phyloP scores from a whole-genome alignment of 164 flowering plant genomes.

The Nelumbo lutea region DNA sequence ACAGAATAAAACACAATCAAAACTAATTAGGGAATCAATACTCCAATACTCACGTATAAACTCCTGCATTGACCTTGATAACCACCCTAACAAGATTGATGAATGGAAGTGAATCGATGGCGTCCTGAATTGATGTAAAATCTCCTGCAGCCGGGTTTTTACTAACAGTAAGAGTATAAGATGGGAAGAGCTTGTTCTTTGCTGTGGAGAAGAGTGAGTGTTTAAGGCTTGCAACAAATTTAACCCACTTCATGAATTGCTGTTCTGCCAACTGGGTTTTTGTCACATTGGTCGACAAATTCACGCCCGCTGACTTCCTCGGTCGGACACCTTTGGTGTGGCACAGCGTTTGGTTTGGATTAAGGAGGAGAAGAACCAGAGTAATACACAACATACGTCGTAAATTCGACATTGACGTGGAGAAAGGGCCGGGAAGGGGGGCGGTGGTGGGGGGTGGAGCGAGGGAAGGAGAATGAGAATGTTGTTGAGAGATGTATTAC shows the following conservation, averaged over 20 bases:
- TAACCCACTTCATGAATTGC: slow-evolving; percentile 93
- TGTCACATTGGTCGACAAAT: slow-evolving; percentile 33
- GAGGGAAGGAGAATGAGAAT: slow-evolving; percentile 5
- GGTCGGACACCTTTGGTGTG: slow-evolving; percentile 53
- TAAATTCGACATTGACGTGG: slow-evolving; percentile 23
- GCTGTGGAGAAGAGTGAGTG: slow-evolving; percentile 73
- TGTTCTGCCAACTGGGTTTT: slow-evolving; percentile 52
- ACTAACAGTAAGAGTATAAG: slow-evolving; percentile 60
- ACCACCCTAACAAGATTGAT: slow-evolving; percentile 79
- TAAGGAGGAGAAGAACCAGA: slow-evolving; percentile 32
- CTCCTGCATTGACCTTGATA: slow-evolving; percentile 83
- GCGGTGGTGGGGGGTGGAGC: neutral
- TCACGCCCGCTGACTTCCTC: slow-evolving; percentile 19
- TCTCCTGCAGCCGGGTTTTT: slow-evolving; percentile 67
- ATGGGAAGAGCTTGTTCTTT: slow-evolving; percentile 78
- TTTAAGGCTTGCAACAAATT: slow-evolving; percentile 67
- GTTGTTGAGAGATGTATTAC: neutral
- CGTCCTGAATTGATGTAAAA: slow-evolving; percentile 78
- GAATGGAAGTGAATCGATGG: slow-evolving; percentile 89
- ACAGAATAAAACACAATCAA: neutral
- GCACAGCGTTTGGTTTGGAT: slow-evolving; percentile 25
- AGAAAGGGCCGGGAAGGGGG: slow-evolving; percentile 4
- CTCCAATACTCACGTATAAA: slow-evolving; percentile 64
- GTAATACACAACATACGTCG: slow-evolving; percentile 16
- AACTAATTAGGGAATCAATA: neutral